Evolutionary conservation across 352 stramenopile genomes (phyloP).

Genomic region (Thraustochytrium sp.): DNA sequence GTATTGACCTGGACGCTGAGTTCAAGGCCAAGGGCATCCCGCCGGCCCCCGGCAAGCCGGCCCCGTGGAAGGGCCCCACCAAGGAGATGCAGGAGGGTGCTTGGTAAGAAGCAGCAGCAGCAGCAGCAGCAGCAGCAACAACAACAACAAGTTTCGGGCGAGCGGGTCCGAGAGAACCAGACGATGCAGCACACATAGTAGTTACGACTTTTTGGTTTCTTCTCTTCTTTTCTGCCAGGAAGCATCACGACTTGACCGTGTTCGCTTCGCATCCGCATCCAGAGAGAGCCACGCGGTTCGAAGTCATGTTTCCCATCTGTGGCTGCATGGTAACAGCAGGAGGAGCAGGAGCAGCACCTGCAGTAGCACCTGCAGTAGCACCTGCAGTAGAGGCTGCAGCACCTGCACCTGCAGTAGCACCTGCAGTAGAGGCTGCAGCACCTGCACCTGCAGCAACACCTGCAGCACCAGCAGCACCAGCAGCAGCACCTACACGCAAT

Average conservation of each 20-base stretch:
- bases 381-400: no score
- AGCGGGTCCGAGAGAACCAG: neutral
- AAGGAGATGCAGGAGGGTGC: constrained; percentile 13
- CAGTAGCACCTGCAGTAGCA: no score
- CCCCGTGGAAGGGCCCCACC: neutral
- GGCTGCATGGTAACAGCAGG: no score
- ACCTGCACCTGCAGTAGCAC: neutral
- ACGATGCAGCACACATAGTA: no score
- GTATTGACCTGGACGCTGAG: neutral
- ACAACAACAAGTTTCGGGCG: neutral
- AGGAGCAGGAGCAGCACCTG: no score
- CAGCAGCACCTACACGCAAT: neutral
- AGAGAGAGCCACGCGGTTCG: no score
- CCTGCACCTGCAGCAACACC: neutral
- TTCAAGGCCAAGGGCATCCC: neutral
- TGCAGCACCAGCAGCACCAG: neutral
- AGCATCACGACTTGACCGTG: no score
- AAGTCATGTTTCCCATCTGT: no score
- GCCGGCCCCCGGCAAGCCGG: constrained; percentile 20
- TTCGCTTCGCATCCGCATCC: no score
- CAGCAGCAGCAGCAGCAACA: neutral
- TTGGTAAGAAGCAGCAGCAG: neutral
- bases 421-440: neutral
- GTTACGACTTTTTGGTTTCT: no score
- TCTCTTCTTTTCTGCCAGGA: no score